Evolutionary conservation across 345 rosid species (phyloP), one percentile per base, ranked within the genome.

Genomic region (Noccaea caerulescens): DNA sequence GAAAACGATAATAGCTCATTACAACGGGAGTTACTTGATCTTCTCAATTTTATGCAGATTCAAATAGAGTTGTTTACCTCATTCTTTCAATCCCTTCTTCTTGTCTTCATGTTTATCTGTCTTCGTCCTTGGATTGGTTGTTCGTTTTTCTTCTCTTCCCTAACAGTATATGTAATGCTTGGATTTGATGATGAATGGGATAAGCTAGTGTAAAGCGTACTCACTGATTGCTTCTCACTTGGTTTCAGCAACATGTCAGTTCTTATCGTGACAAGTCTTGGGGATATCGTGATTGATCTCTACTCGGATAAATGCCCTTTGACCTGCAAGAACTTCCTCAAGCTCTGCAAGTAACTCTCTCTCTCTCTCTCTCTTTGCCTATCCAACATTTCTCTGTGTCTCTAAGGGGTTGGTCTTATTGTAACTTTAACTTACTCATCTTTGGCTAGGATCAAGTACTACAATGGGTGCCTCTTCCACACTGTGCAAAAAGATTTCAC

Each of bases 401-500:
- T 16, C 18, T 16, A 16, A 16, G 18, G 18, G 18, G 18, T 16
- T 16, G 18, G 18, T 16, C 18, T 16, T 16, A 16, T 16, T 16
- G 18, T 16, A 16, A 6, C 13, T 9, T 30, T 10, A 14, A 32
- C 41, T 56, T 14, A 34, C 4, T 8, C 8, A 1, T 5, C 13
- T 7, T 9, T n/a, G 12, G 63, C 71, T 76, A 93, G 98, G 86
- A 86, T 91, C 37, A 91, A 89, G 72, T 94, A 94, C 73, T 93
- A 89, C 44, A 85, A 93, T 77, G 94, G 96, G 6, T 91, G 94
- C 75, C 74, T 93, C 1, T 91, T 93, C 63, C 94, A 91, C 82
- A 82, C 85, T 14, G 91, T 93, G 16, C 97, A 93, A 79, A 93
- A 90, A 80, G 94, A 93, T 84, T 93, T 93, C 55, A 93, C 80